phyloP scores from a whole-genome alignment of 2,329 filamentous ascomycete species.

The Apiospora sp. region DNA sequence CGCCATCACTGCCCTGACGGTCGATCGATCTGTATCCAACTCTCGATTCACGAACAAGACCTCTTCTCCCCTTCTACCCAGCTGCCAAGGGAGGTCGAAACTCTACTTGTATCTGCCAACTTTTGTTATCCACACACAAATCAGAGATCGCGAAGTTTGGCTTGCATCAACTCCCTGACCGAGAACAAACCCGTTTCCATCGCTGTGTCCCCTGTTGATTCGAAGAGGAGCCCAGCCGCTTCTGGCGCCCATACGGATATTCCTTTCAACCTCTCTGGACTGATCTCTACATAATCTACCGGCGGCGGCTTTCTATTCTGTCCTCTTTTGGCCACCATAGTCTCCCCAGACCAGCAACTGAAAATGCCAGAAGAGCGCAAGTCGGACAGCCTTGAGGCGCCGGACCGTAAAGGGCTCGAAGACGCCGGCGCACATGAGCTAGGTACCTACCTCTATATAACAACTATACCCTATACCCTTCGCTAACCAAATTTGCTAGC shows the following conservation, averaged over 20 bases:
- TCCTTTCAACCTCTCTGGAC: background rate
- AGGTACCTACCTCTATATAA: slow-evolving; percentile 47
- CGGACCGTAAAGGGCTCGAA: slow-evolving; percentile 49
- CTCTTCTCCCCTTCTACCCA: background rate
- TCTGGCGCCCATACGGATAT: background rate
- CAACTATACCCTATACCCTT: background rate
- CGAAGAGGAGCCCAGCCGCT: slow-evolving; percentile 5
- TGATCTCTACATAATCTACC: slow-evolving; percentile 10
- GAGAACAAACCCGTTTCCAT: background rate
- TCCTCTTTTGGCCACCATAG: slow-evolving; percentile 11
- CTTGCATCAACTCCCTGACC: background rate
- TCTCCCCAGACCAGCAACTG: background rate
- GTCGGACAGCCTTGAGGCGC: slow-evolving; percentile 42
- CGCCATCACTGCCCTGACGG: slow-evolving; percentile 14
- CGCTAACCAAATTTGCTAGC: slow-evolving; percentile 30
- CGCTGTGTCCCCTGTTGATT: slow-evolving; percentile 15
- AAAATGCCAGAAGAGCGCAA: slow-evolving; percentile 40
- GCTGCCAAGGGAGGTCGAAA: slow-evolving; percentile 15
- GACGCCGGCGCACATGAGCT: slow-evolving; percentile 69
- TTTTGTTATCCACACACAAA: background rate
- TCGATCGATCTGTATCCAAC: slow-evolving; percentile 20
- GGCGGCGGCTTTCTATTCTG: slow-evolving; percentile 24
- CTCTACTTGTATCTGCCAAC: background rate
- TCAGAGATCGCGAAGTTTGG: background rate
- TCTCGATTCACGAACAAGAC: slow-evolving; percentile 20